Conservation (phyloP, 148 eudicot species). For the Chenopodium suecicum region DNA sequence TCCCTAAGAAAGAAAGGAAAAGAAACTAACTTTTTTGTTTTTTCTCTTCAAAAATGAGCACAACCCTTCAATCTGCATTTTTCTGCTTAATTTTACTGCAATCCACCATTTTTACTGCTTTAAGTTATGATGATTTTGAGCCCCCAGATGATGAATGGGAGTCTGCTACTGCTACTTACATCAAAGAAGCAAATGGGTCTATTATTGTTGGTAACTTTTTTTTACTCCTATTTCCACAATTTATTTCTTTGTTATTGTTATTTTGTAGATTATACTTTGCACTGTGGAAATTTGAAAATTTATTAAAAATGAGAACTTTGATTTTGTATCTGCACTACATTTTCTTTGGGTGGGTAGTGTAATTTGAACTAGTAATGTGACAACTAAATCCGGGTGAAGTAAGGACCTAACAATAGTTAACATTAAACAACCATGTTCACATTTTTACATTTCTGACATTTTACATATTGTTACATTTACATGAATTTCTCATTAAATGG, state of each 20-base stretch:
- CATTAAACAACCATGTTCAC: too few relatives aligned
- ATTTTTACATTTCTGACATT: too few relatives aligned
- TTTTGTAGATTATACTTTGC: background rate
- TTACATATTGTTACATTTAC: too few relatives aligned
- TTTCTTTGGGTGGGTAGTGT: too few relatives aligned
- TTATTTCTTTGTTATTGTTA: background rate
- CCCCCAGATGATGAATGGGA: conserved; percentile 49
- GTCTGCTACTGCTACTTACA: conserved; percentile 58
- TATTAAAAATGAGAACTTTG: background rate
- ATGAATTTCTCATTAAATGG: background rate
- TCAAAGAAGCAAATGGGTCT: conserved; percentile 49
- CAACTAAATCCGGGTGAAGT: too few relatives aligned
- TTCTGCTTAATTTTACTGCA: conserved; percentile 26
- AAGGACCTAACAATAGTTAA: too few relatives aligned
- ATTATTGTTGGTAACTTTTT: conserved; percentile 44
- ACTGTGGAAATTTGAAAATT: background rate
- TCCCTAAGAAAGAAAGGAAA: conserved; percentile 14
- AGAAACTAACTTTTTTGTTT: background rate
- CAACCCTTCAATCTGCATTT: conserved; percentile 12
- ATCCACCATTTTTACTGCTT: conserved; percentile 12
- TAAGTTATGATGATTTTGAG: conserved; percentile 35
- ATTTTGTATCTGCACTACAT: too few relatives aligned
- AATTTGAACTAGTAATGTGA: background rate
- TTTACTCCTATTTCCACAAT: background rate
- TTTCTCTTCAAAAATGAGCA: conserved; percentile 15